Conservation (phyloP, 129 eudicot genomes). For the Smallanthus sonchifolius region DNA sequence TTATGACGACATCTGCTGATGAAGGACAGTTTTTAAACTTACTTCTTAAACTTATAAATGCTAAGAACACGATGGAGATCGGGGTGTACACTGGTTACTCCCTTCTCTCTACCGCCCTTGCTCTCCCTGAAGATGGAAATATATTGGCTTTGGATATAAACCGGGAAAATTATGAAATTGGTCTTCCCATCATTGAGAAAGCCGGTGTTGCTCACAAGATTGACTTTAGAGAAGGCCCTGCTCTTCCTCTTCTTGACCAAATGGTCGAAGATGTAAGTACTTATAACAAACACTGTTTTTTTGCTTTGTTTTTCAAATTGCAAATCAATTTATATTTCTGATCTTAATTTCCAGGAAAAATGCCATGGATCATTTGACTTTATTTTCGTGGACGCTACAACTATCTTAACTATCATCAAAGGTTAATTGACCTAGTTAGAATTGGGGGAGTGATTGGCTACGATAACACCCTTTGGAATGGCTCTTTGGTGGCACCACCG, state of each 20-base stretch:
- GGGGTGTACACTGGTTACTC: conserved; percentile 58
- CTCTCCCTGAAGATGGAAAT: conserved; percentile 55
- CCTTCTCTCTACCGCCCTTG: conserved; percentile 51
- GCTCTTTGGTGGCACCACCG: conserved; percentile 26
- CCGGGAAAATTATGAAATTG: conserved; percentile 32
- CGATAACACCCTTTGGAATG: conserved; percentile 30
- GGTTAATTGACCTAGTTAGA: conserved; percentile 20
- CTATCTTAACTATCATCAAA: conserved; percentile 23
- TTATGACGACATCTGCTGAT: conserved; percentile 55
- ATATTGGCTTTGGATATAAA: conserved; percentile 35
- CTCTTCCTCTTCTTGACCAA: conserved; percentile 31
- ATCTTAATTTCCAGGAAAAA: background rate
- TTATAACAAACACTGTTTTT: background rate
- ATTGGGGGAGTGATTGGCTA: conserved; percentile 28
- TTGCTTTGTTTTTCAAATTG: background rate
- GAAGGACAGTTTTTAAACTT: conserved; percentile 52
- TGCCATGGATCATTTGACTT: conserved; percentile 28
- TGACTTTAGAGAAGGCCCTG: conserved; percentile 35
- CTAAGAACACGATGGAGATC: conserved; percentile 52
- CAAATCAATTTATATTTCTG: background rate
- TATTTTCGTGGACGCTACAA: conserved; percentile 33
- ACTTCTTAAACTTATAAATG: conserved; percentile 47
- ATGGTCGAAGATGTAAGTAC: conserved; percentile 18
- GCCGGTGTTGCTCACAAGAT: conserved; percentile 39
- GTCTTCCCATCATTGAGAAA: conserved; percentile 32